Evolutionary conservation across 2,329 filamentous ascomycete species (phyloP), one percentile per base, ranked within the genome.

Genomic region (Cadophora malorum): DNA sequence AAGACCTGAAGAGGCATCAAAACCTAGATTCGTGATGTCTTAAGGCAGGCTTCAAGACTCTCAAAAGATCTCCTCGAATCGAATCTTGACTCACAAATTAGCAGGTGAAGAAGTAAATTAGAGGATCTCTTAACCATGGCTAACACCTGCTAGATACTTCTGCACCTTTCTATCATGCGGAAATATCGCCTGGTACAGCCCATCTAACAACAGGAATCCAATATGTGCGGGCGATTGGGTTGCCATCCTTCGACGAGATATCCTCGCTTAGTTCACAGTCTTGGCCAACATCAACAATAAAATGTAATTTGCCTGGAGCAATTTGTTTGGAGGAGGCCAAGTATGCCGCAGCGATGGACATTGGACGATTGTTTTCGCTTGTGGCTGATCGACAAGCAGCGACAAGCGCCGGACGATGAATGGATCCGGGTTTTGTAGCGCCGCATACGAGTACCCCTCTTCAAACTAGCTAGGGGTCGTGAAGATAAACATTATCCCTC

Each of bases 341-440:
- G 7, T 55, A 53, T 53, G 50, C 14, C 52, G 52, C 33, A 25
- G 25, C 12, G 28, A 33, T 5, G 28, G 23, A 55, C 50, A 19
- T 9, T 19, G 25, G 28, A 28, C 28, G 28, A 28, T 5, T 28
- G 6, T 49, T n/a, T n/a, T 55, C 52, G 25, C 25, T n/a, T 55
- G 52, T 55, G 25, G 25, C 28, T 33, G 28, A 55, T 55, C 52
- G 52, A 55, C 16, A 55, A 55, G 41, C 41, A 45, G 41, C 41
- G 41, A 19, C 41, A 45, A 45, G 41, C 41, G 41, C 41, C 41
- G 12, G 41, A 25, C 28, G 25, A 31, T n/a, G 50, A 23, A 31
- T 53, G 50, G 25, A 31, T 53, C 52, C 14, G 14, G 52, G 14
- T 31, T 4, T 56, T n/a, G 52, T 35, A 56, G 52, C 19, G 53